Percentiles rank a stretch among this genome's conserved stretches.
These are phyloP conservation scores for Neospermospora avenae DNA, from an alignment of 2,329 filamentous ascomycete genomes.

Conservation along the genomic window DNA sequence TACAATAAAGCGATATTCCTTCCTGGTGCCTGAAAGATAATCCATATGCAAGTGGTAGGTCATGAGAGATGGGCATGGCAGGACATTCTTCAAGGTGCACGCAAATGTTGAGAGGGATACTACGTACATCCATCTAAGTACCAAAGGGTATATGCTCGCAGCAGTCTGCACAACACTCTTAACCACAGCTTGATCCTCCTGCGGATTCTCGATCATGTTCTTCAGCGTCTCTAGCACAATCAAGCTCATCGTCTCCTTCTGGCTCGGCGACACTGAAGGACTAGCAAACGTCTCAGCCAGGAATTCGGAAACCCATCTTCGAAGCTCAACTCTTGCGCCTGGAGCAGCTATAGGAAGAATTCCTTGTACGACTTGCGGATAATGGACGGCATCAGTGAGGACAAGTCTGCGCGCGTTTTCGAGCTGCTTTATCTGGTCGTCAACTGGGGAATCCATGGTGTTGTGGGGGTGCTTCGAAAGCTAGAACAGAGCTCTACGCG, in stretches of 20 bases:
- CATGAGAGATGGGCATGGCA: background rate
- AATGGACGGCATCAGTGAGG: constrained; percentile 81
- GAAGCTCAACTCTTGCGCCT: constrained; percentile 71
- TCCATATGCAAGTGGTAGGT: background rate
- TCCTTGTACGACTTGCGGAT: constrained; percentile 85
- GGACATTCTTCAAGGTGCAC: constrained; percentile 2
- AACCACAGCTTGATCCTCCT: constrained; percentile 75
- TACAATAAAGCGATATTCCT: constrained; percentile 2
- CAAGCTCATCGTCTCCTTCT: constrained; percentile 78
- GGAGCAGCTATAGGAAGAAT: constrained; percentile 88
- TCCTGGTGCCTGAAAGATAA: background rate
- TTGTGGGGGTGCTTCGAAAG: constrained; percentile 9
- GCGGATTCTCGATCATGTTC: constrained; percentile 65
- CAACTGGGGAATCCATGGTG: constrained; percentile 55
- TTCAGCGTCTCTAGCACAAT: constrained; percentile 75
- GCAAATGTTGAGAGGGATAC: constrained; percentile 21
- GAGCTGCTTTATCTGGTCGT: constrained; percentile 81
- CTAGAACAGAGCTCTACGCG: constrained; percentile 28
- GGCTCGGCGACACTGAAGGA: constrained; percentile 70
- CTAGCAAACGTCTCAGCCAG: constrained; percentile 94
- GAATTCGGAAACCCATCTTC: constrained; percentile 95
- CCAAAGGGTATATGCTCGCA: constrained; percentile 88
- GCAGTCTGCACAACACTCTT: constrained; percentile 85
- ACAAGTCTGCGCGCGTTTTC: constrained; percentile 88
- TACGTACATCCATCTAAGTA: constrained; percentile 93